Evolutionary conservation across 2,329 filamentous ascomycete genomes (phyloP).

Genomic region (Cordyceps farinosa): DNA sequence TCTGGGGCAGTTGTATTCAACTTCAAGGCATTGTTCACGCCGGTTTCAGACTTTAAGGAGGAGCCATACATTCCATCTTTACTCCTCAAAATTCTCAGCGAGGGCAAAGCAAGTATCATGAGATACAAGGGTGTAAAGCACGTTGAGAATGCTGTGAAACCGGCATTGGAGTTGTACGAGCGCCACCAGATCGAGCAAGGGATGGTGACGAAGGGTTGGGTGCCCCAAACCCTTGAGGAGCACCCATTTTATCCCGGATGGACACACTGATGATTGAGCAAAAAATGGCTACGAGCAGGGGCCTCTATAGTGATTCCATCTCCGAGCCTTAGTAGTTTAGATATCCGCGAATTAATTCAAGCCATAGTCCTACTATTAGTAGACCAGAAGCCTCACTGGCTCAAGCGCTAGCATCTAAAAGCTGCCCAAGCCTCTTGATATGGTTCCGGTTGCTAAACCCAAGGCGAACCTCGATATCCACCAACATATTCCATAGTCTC

Average conservation of each 20-base stretch:
- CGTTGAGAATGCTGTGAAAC: constrained; percentile 68
- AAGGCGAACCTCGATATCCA: background rate
- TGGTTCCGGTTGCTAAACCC: background rate
- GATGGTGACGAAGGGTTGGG: too few relatives aligned
- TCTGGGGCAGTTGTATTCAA: constrained; percentile 78
- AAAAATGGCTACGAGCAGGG: too few relatives aligned
- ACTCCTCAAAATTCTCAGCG: constrained; percentile 62
- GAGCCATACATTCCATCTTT: constrained; percentile 72
- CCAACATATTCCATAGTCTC: background rate
- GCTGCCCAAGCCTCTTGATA: constrained; percentile 2
- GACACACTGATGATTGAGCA: constrained; percentile 32
- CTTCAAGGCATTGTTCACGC: constrained; percentile 82
- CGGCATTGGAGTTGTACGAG: constrained; percentile 53
- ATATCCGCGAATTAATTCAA: too few relatives aligned
- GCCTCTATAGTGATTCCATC: too few relatives aligned
- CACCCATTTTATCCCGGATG: constrained; percentile 74
- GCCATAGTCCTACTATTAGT: too few relatives aligned
- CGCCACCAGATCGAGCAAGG: too few relatives aligned
- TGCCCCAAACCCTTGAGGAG: constrained; percentile 66
- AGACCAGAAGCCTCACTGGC: too few relatives aligned
- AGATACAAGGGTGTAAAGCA: constrained; percentile 82
- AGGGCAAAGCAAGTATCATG: constrained; percentile 64
- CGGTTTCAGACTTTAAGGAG: constrained; percentile 30
- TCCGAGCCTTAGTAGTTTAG: too few relatives aligned
- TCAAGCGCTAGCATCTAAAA: background rate